A percentile compares a stretch with the other conserved stretches of the same genome.
Conservation (phyloP, 768 basidiomycete genomes). For the Leccinum longicurvipes region DNA sequence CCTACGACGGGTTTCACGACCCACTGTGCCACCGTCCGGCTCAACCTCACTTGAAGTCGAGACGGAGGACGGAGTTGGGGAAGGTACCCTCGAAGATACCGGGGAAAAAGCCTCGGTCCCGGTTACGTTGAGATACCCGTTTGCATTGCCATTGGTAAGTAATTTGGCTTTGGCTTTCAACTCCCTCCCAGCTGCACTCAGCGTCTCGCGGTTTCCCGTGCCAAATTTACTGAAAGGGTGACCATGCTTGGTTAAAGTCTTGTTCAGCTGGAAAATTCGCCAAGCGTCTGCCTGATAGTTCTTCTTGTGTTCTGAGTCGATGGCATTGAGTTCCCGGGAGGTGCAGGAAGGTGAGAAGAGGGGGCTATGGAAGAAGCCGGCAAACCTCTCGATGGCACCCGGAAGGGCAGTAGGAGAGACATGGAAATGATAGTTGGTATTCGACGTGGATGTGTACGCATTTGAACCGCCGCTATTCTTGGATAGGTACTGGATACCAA, state of each 20-base stretch:
- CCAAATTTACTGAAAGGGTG: conserved; percentile 94
- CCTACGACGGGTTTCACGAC: conserved; percentile 75
- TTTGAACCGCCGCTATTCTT: conserved; percentile 88
- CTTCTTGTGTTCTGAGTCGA: conserved; percentile 96
- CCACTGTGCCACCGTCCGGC: conserved; percentile 72
- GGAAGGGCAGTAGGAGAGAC: conserved; percentile 61
- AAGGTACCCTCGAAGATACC: conserved; percentile 51
- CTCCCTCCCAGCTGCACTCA: conserved; percentile 58
- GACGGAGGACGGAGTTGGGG: conserved; percentile 55
- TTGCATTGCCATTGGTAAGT: conserved; percentile 23
- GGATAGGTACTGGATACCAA: conserved; percentile 53
- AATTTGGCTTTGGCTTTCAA: conserved; percentile 50
- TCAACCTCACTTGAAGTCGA: conserved; percentile 58
- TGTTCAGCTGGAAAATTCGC: conserved; percentile 95
- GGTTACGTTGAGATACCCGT: conserved; percentile 16
- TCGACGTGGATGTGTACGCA: conserved; percentile 87
- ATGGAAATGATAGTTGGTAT: conserved; percentile 87
- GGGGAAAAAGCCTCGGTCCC: conserved; percentile 40
- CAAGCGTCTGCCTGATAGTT: conserved; percentile 88
- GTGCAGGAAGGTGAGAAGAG: conserved; percentile 86
- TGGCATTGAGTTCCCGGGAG: conserved; percentile 87
- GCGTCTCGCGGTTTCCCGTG: conserved; percentile 75
- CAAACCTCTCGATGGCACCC: conserved; percentile 72
- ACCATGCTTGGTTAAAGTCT: conserved; percentile 72
- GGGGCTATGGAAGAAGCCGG: conserved; percentile 91